Conservation (phyloP, 352 stramenopile genomes). For the Phytophthora constricta region DNA sequence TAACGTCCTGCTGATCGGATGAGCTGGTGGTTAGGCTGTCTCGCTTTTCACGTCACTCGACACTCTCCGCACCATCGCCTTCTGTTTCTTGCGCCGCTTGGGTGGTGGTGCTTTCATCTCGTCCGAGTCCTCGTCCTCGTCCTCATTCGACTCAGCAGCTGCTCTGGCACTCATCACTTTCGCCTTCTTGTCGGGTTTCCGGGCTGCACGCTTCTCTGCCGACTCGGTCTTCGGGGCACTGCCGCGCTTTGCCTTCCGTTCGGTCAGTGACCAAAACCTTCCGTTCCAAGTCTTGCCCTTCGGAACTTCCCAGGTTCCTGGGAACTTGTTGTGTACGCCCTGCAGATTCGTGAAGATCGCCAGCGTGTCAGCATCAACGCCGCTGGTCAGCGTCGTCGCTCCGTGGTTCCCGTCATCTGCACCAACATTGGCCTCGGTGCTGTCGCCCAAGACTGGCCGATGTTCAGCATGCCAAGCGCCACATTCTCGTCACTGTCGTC, state of each 20-base stretch:
- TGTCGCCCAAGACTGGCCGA: constrained; percentile 3
- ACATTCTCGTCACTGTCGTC: constrained; percentile 8
- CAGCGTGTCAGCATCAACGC: no score
- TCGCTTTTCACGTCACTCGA: background rate
- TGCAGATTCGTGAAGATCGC: constrained; percentile 2
- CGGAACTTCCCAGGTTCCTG: background rate
- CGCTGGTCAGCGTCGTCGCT: no score
- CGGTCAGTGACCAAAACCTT: background rate
- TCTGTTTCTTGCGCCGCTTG: background rate
- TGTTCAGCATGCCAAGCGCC: background rate
- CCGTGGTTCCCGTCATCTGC: no score
- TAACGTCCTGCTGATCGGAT: no score
- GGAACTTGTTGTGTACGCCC: background rate
- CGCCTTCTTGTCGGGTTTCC: background rate
- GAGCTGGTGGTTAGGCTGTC: background rate
- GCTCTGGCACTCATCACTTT: background rate
- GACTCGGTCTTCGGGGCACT: background rate
- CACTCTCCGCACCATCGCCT: background rate
- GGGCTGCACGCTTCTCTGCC: background rate
- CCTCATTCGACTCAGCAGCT: background rate
- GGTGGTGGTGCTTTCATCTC: background rate
- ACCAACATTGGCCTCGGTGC: no score
- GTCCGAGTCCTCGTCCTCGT: background rate
- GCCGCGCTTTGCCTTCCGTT: background rate
- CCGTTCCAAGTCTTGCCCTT: background rate